phyloP scores from a whole-genome alignment of 208 protist species.

The Crithidia sp. region DNA sequence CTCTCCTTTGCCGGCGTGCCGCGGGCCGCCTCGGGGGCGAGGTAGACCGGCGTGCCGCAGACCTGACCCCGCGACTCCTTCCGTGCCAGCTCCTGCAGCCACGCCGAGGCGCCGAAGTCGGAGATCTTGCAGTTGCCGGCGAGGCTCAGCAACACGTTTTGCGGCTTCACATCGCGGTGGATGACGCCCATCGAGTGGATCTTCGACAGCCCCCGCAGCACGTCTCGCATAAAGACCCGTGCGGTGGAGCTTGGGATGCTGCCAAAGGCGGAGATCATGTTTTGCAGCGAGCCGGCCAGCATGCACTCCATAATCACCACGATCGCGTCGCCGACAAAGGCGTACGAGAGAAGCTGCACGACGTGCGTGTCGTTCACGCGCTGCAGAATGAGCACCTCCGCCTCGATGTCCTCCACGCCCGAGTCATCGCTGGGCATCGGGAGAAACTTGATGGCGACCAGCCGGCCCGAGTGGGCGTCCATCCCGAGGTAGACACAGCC shows the following conservation, averaged over 20 bases:
- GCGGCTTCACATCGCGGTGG: conserved; percentile 92
- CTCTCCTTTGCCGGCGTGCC: conserved; percentile 73
- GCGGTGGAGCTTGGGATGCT: conserved; percentile 72
- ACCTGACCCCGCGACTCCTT: conserved; percentile 62
- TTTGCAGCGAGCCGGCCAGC: conserved; percentile 83
- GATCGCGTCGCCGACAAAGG: conserved; percentile 68
- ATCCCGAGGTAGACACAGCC: conserved; percentile 89
- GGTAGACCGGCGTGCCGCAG: conserved; percentile 86
- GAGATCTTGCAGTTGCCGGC: conserved; percentile 89
- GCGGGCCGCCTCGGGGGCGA: conserved; percentile 85
- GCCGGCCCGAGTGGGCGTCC: conserved; percentile 76
- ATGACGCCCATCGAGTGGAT: conserved; percentile 86
- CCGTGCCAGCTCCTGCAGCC: conserved; percentile 69
- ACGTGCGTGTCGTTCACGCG: conserved; percentile 85
- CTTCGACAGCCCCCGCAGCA: conserved; percentile 82
- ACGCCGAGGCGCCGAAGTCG: conserved; percentile 90
- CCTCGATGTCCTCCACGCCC: conserved; percentile 64
- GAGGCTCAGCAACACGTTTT: conserved; percentile 90
- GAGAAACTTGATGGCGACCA: conserved; percentile 89
- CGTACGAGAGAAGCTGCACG: conserved; percentile 88
- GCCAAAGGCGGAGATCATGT: conserved; percentile 75
- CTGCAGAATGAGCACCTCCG: conserved; percentile 86
- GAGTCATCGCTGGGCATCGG: conserved; percentile 72
- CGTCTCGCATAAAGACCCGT: conserved; percentile 80
- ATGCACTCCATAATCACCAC: conserved; percentile 93